phyloP scores from a whole-genome alignment of 1,139 yeast species.

The Candida sp. region DNA sequence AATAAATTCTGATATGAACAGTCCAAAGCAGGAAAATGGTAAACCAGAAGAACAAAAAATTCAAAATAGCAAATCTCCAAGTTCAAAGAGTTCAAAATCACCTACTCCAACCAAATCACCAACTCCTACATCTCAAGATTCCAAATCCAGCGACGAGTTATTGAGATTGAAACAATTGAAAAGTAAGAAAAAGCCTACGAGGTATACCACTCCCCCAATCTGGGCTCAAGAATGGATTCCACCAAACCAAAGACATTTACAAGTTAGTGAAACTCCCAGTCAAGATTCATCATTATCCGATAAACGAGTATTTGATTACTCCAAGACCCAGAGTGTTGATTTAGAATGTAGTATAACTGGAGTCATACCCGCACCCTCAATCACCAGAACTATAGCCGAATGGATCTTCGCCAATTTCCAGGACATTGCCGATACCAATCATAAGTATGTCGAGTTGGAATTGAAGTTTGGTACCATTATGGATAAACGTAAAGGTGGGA shows the following conservation, averaged over 20 bases:
- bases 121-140: background rate
- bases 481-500: constrained; percentile 60
- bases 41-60: background rate
- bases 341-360: constrained; percentile 65
- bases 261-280: constrained; percentile 7
- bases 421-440: constrained; percentile 56
- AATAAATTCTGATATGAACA: constrained; percentile 17
- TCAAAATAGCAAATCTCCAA: background rate
- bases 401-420: constrained; percentile 85
- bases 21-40: background rate
- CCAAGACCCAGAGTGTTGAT: constrained; percentile 36
- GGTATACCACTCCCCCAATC: constrained; percentile 66
- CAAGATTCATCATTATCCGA: constrained; percentile 14
- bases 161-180: constrained; percentile 15
- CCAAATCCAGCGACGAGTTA: constrained; percentile 16
- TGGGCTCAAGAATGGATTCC: constrained; percentile 84
- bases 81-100: background rate
- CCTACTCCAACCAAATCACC: constrained; percentile 1
- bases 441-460: constrained; percentile 73
- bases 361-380: constrained; percentile 75
- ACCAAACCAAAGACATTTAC: constrained; percentile 15
- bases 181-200: constrained; percentile 48
- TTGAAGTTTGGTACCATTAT: constrained; percentile 76
- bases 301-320: constrained; percentile 34
- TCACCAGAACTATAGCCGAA: constrained; percentile 77